phyloP scores from a whole-genome alignment of 176 grass and related monocot species.

The Juncus inflexus region DNA sequence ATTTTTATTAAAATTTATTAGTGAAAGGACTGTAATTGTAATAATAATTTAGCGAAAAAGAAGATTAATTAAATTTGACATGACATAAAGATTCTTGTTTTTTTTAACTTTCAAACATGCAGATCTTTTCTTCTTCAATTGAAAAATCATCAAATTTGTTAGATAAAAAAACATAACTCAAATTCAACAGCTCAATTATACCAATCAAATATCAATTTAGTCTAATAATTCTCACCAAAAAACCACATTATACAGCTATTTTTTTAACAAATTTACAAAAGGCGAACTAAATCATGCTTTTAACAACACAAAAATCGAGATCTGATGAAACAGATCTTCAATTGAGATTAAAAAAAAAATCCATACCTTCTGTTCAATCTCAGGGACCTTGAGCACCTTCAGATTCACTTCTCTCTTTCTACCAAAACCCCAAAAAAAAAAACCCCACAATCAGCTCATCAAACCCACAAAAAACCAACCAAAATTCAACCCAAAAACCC shows the following conservation, averaged over 20 bases:
- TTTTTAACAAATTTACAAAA: background rate
- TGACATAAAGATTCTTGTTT: background rate
- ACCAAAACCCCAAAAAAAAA: constrained; percentile 23
- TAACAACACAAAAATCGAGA: constrained; percentile 5
- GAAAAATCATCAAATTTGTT: constrained; percentile 8
- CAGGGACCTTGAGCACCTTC: constrained; percentile 99
- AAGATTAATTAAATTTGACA: constrained; percentile 3
- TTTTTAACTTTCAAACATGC: background rate
- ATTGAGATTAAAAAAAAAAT: constrained; percentile 37
- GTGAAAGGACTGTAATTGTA: background rate
- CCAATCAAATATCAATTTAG: background rate
- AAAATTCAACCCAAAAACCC: constrained; percentile 2
- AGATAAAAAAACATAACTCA: constrained; percentile 11
- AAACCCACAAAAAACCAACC: background rate
- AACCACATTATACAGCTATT: constrained; percentile 2
- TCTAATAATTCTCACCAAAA: background rate
- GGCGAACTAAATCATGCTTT: background rate
- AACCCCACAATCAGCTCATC: constrained; percentile 29
- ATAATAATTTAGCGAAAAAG: background rate
- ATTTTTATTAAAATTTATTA: background rate
- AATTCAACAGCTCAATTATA: background rate
- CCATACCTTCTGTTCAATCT: constrained; percentile 95
- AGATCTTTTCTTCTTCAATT: background rate
- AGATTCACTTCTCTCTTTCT: constrained; percentile 99
- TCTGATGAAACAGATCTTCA: background rate